A percentile compares a stretch with the other conserved stretches of the same genome.
Evolutionary conservation across 1,284 basidiomycete genomes (phyloP).

Genomic region (Butyriboletus appendiculatus): DNA sequence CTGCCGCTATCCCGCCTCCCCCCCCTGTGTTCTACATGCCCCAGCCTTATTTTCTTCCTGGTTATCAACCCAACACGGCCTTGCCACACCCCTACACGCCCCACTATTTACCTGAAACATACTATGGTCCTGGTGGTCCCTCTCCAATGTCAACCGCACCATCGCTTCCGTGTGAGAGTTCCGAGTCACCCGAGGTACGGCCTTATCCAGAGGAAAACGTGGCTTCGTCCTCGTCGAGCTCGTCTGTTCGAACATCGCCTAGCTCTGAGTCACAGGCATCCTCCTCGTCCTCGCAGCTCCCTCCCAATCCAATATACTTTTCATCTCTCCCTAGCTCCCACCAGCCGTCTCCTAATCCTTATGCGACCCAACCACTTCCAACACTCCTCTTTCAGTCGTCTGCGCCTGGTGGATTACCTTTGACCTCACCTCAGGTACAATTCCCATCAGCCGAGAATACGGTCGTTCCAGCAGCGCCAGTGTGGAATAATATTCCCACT

Average conservation of each 20-base stretch:
- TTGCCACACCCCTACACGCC: conserved; percentile 20
- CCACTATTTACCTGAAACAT: conserved; percentile 28
- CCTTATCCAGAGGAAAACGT: neutral
- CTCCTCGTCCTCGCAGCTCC: conserved; percentile 6
- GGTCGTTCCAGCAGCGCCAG: neutral
- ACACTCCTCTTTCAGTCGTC: conserved; percentile 1
- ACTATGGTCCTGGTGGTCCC: conserved; percentile 36
- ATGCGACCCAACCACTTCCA: conserved; percentile 10
- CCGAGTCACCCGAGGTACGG: conserved; percentile 10
- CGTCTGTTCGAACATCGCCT: conserved; percentile 7
- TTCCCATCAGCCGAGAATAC: neutral
- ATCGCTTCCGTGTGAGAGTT: conserved; percentile 28
- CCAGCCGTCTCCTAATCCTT: conserved; percentile 11
- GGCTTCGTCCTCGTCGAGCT: conserved; percentile 13
- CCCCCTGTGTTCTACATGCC: conserved; percentile 8
- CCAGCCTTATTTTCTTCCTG: neutral
- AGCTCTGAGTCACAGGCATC: conserved; percentile 12
- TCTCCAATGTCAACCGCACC: conserved; percentile 44
- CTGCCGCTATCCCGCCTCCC: neutral
- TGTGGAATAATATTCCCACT: conserved; percentile 14
- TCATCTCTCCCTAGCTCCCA: conserved; percentile 10
- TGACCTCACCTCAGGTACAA: conserved; percentile 1
- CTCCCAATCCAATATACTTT: neutral
- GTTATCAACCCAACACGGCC: neutral
- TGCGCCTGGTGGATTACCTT: neutral